Percentiles rank a stretch among this genome's conserved stretches.
Evolutionary conservation across 2,329 filamentous ascomycete genomes (phyloP).

Genomic region (Cladophialophora yegresii): DNA sequence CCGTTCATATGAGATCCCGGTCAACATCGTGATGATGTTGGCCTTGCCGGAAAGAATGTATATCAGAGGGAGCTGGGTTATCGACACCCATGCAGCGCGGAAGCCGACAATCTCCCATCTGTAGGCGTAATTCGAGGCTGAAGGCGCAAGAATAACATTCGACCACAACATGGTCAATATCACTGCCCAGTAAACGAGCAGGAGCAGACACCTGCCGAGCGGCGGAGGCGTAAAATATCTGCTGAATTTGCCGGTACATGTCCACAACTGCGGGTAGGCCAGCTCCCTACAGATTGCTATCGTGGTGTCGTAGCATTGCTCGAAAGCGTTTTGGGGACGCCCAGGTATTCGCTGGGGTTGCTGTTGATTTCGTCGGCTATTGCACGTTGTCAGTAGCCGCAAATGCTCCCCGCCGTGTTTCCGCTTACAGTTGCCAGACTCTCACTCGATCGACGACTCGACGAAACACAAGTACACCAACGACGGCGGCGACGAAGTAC

Average conservation of each 20-base stretch:
- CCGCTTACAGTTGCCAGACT: constrained; percentile 7
- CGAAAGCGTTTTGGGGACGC: constrained; percentile 24
- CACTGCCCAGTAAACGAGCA: constrained; percentile 30
- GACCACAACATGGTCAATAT: constrained; percentile 34
- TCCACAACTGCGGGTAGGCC: constrained; percentile 30
- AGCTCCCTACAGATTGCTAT: constrained; percentile 29
- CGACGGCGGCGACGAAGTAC: constrained; percentile 31
- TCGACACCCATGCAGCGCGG: constrained; percentile 56
- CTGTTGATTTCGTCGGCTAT: constrained; percentile 17
- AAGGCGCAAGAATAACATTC: constrained; percentile 29
- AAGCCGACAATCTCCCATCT: constrained; percentile 60
- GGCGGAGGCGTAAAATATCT: constrained; percentile 32
- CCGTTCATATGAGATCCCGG: constrained; percentile 53
- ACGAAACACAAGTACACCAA: constrained; percentile 18
- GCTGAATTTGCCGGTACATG: constrained; percentile 23
- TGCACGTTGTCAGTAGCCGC: constrained; percentile 1
- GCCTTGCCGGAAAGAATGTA: constrained; percentile 60
- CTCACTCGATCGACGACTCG: constrained; percentile 23
- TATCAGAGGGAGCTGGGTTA: constrained; percentile 58
- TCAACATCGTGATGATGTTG: constrained; percentile 55
- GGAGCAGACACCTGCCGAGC: constrained; percentile 30
- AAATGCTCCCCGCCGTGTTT: neutral
- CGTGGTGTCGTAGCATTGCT: constrained; percentile 31
- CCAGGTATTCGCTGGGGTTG: constrained; percentile 20
- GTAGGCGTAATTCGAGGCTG: constrained; percentile 32